A percentile compares a stretch with the other conserved stretches of the same genome.
Evolutionary conservation across 2,329 filamentous ascomycete genomes (phyloP).

Genomic region (Sporothrix mexicana): DNA sequence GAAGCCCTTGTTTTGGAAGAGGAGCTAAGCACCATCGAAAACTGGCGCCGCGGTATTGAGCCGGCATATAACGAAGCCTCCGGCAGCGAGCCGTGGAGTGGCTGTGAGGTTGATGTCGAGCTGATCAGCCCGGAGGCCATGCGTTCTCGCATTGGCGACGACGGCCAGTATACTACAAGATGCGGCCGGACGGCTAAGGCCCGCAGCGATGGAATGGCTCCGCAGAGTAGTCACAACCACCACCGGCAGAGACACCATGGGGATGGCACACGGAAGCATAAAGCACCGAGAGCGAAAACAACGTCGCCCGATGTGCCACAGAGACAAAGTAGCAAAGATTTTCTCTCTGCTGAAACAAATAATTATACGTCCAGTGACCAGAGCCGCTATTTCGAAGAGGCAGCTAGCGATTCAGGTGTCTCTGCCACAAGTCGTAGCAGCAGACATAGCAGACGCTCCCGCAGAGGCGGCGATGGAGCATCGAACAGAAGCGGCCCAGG

Average conservation of each 20-base stretch:
- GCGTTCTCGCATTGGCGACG: constrained; percentile 49
- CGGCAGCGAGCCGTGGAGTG: constrained; percentile 37
- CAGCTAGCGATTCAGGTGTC: constrained; percentile 43
- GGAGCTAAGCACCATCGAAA: constrained; percentile 63
- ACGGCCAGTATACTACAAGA: constrained; percentile 42
- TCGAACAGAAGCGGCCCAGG: constrained; percentile 37
- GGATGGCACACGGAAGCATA: constrained; percentile 34
- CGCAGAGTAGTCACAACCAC: constrained; percentile 39
- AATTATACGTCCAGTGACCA: constrained; percentile 46
- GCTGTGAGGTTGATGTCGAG: constrained; percentile 52
- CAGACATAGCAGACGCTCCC: constrained; percentile 42
- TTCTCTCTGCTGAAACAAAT: constrained; percentile 40
- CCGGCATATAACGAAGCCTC: constrained; percentile 53
- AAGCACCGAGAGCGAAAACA: not conserved
- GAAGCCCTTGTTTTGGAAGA: constrained; percentile 64
- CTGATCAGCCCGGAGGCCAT: constrained; percentile 64
- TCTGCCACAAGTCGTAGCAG: constrained; percentile 7
- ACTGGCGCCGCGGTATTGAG: constrained; percentile 63
- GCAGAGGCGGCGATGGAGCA: constrained; percentile 47
- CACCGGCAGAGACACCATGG: constrained; percentile 35
- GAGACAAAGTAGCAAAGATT: constrained; percentile 43
- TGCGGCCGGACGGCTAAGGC: constrained; percentile 43
- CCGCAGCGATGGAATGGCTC: constrained; percentile 38
- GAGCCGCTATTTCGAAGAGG: constrained; percentile 35
- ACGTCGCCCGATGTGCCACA: constrained; percentile 37